These are phyloP conservation scores for Nakazawaea ambrosiae DNA, from an alignment of 805 yeast species.

Conservation along the genomic window DNA sequence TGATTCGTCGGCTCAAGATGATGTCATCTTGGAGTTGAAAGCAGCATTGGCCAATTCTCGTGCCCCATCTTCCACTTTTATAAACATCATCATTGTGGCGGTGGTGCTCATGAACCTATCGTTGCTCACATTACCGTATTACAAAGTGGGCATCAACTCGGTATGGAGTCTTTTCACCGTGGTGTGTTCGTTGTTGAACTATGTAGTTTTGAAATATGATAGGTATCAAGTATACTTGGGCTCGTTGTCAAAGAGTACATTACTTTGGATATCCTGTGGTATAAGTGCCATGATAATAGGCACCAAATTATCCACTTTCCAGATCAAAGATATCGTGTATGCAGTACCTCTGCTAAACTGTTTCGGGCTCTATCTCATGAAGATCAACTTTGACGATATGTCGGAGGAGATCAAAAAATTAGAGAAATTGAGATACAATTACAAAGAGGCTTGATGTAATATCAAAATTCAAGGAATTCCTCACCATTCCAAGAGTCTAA, in stretches of 20 bases:
- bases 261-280: constrained; percentile 3
- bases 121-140: constrained; percentile 21
- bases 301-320: constrained; percentile 11
- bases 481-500: background rate
- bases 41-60: background rate
- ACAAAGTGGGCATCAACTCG: constrained; percentile 18
- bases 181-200: constrained; percentile 13
- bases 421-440: constrained; percentile 20
- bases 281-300: constrained; percentile 10
- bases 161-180: constrained; percentile 20
- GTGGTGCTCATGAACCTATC: constrained; percentile 18
- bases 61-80: background rate
- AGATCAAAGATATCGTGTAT: constrained; percentile 17
- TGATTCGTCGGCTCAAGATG: constrained; percentile 7
- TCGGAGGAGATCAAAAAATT: constrained; percentile 16
- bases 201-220: constrained; percentile 7
- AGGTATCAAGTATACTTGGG: constrained; percentile 5
- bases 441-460: constrained; percentile 25
- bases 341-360: constrained; percentile 20
- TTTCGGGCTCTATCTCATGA: constrained; percentile 13
- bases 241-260: background rate
- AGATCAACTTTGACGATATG: constrained; percentile 15
- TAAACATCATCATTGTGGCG: constrained; percentile 12
- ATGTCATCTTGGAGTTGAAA: constrained; percentile 6
- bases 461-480: constrained; percentile 8